Evolutionary conservation across 75 land plant species (phyloP), one percentile per base, ranked within the genome.

Genomic region (Sequoia sempervirens): DNA sequence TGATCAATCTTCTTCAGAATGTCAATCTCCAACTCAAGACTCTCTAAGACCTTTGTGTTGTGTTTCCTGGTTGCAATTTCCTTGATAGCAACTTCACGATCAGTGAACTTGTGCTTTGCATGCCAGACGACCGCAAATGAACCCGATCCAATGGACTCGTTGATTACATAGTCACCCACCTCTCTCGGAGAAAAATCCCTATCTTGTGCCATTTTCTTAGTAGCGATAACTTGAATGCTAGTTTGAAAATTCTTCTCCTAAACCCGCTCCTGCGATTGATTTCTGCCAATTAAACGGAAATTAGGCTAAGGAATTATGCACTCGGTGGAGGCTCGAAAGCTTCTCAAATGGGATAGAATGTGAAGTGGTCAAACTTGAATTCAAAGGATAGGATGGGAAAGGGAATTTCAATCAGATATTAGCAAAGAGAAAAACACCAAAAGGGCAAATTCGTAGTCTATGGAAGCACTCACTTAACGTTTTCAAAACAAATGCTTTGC

Each of bases 111-210:
- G 84, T 97, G 99, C 81, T 89, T 88, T 32, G 90, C 99, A 46
- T 85, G 92, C 98, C 98, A 97, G 12, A 97, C 99, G 72, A 92
- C 90, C 43, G 99, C 93, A 84, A 94, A 97, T 36, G 98, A 93
- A 12, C 99, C 99, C 34, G 94, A 83, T 34, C 99, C 99, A 36
- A 97, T 90, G 90, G 93, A 91, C 79, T 89, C 89, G 36, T 85
- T 91, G 50, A 95, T 86, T 61, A 87, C 47, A 40, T 97, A 97
- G 28, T 96, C 98, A 54, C 96, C 99, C 12, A 97, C 88, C 34
- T 91, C 85, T 80, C 92, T 70, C 3, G 82, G 61, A 32, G 14
- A 40, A 69, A 61, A 61, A 46, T 80, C 46, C 28, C 81, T 54
- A 80, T 7, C 26, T 47, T 54, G 38, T 17, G 56, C 64, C 82